A percentile compares a stretch with the other conserved stretches of the same genome.
Evolutionary conservation across 805 yeast genomes (phyloP).

Genomic region (Starmerella cellae): DNA sequence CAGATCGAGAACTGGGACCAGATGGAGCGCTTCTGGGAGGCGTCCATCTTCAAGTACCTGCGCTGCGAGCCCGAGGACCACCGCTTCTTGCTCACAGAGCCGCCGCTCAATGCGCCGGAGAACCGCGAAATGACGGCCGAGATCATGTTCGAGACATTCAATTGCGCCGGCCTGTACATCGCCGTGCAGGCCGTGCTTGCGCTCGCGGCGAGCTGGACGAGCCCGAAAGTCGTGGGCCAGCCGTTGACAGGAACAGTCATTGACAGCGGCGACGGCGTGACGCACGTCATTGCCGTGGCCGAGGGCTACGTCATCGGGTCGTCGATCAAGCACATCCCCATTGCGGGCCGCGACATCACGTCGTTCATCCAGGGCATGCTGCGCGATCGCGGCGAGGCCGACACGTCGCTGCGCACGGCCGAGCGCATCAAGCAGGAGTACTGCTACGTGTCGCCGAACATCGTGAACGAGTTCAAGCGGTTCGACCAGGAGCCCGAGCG

Average conservation of each 20-base stretch:
- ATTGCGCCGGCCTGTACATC: constrained; percentile 95
- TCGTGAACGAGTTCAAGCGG: constrained; percentile 88
- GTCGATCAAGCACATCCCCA: constrained; percentile 92
- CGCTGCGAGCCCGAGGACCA: constrained; percentile 99
- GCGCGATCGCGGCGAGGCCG: constrained; percentile 94
- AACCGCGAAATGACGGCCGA: constrained; percentile 98
- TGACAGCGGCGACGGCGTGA: constrained; percentile 98
- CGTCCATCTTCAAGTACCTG: constrained; percentile 86
- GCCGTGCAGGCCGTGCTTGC: constrained; percentile 99
- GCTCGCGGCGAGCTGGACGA: constrained; percentile 97
- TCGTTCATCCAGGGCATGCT: constrained; percentile 80
- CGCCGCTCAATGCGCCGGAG: constrained; percentile 99
- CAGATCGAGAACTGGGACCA: constrained; percentile 99
- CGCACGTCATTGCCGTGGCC: constrained; percentile 97
- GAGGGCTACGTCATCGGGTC: constrained; percentile 98
- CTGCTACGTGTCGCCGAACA: constrained; percentile 95
- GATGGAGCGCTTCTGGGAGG: constrained; percentile 99
- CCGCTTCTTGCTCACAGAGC: constrained; percentile 87
- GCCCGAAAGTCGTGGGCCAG: constrained; percentile 86
- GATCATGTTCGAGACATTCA: constrained; percentile 96
- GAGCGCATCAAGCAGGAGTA: constrained; percentile 93
- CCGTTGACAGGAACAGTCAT: constrained; percentile 96
- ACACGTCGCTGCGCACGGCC: constrained; percentile 87
- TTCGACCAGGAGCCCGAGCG: constrained; percentile 79
- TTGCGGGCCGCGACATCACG: constrained; percentile 97